Percentiles rank a stretch among this genome's conserved stretches.
These are phyloP conservation scores for Taphrina pruni DNA, from an alignment of 1,139 yeast species.

Conservation along the genomic window DNA sequence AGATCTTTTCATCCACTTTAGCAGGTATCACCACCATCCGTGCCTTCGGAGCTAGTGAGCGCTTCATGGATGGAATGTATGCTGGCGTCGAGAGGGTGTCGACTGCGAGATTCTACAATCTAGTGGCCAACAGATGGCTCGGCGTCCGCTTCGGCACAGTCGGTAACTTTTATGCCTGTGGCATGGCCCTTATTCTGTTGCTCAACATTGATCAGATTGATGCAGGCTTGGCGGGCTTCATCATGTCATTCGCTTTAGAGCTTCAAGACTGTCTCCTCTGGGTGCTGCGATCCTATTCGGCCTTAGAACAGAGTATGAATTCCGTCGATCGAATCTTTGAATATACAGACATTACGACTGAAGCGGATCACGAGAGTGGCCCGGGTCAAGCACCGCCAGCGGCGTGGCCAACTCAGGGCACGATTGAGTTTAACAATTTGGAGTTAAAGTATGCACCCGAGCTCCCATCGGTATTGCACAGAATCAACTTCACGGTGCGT, in stretches of 20 bases:
- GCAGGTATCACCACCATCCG: conserved; percentile 93
- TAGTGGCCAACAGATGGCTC: conserved; percentile 97
- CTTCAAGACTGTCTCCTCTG: conserved; percentile 90
- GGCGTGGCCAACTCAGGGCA: conserved; percentile 85
- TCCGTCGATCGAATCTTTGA: conserved; percentile 91
- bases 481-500: conserved; percentile 77
- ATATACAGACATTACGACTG: conserved; percentile 70
- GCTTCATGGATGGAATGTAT: conserved; percentile 82
- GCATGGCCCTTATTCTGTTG: conserved; percentile 79
- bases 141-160: conserved; percentile 81
- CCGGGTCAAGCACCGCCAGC: conserved; percentile 71
- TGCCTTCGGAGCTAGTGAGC: conserved; percentile 90
- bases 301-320: conserved; percentile 93
- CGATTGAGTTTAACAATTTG: conserved; percentile 72
- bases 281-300: conserved; percentile 88
- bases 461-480: conserved; percentile 84
- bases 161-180: conserved; percentile 81
- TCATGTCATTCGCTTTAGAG: conserved; percentile 87
- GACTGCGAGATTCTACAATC: conserved; percentile 87
- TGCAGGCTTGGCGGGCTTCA: conserved; percentile 95
- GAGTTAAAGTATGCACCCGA: conserved; percentile 87
- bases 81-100: conserved; percentile 80
- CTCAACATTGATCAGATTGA: conserved; percentile 70
- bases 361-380: conserved; percentile 72
- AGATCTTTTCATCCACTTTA: conserved; percentile 91